Conservation (phyloP, 805 yeast genomes). For the Saturnispora silvae region DNA sequence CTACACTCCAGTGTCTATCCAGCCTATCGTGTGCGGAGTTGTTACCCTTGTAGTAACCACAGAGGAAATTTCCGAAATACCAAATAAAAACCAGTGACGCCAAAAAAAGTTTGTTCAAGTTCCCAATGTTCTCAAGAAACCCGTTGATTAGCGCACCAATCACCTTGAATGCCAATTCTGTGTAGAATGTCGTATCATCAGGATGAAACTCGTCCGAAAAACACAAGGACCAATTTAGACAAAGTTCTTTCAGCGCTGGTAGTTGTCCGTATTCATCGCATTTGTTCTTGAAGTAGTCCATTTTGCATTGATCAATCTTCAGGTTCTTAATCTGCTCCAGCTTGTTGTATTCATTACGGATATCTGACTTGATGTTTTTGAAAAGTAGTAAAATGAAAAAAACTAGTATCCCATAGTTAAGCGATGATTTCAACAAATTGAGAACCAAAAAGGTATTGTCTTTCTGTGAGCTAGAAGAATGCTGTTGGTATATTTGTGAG, state of each 20-base stretch:
- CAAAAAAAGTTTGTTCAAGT: slow-evolving; percentile 42
- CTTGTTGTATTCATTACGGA: slow-evolving; percentile 38
- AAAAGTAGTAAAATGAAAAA: slow-evolving; percentile 6
- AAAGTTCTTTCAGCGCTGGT: slow-evolving; percentile 48
- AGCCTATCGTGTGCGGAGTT: no score
- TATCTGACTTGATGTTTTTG: slow-evolving; percentile 41
- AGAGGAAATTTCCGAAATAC: slow-evolving; percentile 53
- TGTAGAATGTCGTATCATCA: slow-evolving; percentile 35
- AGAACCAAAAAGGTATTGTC: neutral
- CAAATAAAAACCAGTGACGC: slow-evolving; percentile 26
- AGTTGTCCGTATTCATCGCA: slow-evolving; percentile 47
- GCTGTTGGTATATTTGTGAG: no score
- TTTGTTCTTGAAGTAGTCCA: slow-evolving; percentile 41
- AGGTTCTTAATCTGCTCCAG: slow-evolving; percentile 34
- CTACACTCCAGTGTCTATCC: no score
- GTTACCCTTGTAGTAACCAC: slow-evolving; percentile 52
- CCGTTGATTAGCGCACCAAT: slow-evolving; percentile 53
- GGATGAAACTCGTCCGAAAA: slow-evolving; percentile 46
- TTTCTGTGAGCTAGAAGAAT: no score
- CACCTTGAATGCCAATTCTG: slow-evolving; percentile 51
- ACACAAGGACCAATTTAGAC: slow-evolving; percentile 56
- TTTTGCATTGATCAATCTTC: slow-evolving; percentile 45
- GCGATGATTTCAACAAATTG: slow-evolving; percentile 1
- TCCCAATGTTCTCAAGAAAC: slow-evolving; percentile 57
- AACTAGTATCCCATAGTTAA: slow-evolving; percentile 9